These are phyloP conservation scores for Fusarium gaditjirri DNA, from an alignment of 2,329 filamentous ascomycete species.

Conservation along the genomic window DNA sequence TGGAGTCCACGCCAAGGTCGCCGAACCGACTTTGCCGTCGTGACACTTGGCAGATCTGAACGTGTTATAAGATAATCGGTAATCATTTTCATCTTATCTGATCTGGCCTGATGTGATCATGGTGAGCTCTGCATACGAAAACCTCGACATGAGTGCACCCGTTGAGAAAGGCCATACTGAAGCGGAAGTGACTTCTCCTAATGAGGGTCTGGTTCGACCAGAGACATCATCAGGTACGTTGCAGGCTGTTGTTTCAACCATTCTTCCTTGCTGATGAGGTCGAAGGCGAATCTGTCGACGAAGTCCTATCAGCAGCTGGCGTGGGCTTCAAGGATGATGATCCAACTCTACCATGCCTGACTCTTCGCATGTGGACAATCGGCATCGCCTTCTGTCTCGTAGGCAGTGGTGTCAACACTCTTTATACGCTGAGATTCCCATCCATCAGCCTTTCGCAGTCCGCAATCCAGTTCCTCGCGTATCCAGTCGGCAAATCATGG, in stretches of 20 bases:
- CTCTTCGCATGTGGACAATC: conserved; percentile 53
- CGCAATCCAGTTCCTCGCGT: conserved; percentile 55
- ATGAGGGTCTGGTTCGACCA: conserved; percentile 1
- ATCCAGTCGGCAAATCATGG: conserved; percentile 55
- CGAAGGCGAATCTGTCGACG: conserved; percentile 28
- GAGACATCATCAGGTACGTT: conserved; percentile 15
- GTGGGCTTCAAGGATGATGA: conserved; percentile 46
- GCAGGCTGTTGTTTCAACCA: fast-evolving
- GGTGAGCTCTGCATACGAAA: background rate
- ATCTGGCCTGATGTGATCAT: background rate
- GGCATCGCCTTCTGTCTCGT: conserved; percentile 52
- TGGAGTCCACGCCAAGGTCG: background rate
- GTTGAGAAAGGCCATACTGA: background rate
- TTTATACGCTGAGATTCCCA: conserved; percentile 53
- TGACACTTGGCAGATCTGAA: background rate
- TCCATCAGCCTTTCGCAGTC: conserved; percentile 49
- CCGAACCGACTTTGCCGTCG: background rate
- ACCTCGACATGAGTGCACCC: background rate
- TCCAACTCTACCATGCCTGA: conserved; percentile 47
- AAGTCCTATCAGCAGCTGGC: conserved; percentile 47
- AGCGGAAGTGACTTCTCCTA: background rate
- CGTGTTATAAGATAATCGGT: background rate
- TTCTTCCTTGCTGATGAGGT: background rate
- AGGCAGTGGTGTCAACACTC: conserved; percentile 53
- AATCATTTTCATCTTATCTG: background rate